Evolutionary conservation across 257 asterid genomes (phyloP), one percentile per base, ranked within the genome.

Genomic region (Plantago ovata): DNA sequence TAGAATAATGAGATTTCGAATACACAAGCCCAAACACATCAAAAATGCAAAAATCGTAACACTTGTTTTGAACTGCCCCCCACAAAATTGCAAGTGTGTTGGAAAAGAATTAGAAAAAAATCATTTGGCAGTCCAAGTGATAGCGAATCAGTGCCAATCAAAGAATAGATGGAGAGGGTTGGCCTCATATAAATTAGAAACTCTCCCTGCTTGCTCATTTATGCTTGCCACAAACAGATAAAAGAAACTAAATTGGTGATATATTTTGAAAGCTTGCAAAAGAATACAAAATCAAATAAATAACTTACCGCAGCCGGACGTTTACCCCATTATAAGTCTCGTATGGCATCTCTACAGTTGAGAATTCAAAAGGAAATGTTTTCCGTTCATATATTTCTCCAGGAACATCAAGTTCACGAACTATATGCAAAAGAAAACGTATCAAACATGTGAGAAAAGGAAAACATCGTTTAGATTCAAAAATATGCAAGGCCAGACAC

Each of bases 271-370:
- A n/a, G n/a, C n/a, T n/a, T n/a, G n/a, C n/a, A n/a, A n/a, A n/a
- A n/a, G n/a, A n/a, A n/a, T n/a, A n/a, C n/a, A n/a, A n/a, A n/a
- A n/a, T n/a, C n/a, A n/a, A n/a, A n/a, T n/a, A n/a, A n/a, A n/a
- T n/a, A n/a, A n/a, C n/a, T n/a, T 65, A 88, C 98, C 98, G 81
- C 38, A 92, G 97, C 62, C 98, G 83, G 58, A 88, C 97, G 63
- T 92, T 88, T 19, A 77, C 83, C 74, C 98, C 97, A 68, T 84
- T 92, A 69, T 92, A 92, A 40, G 98, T 82, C 71, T 92, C 98
- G 23, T 85, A 84, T 46, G 98, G 98, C 98, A 92, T 92, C 79
- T 92, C 98, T 72, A 92, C 97, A n/a, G 95, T 74, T 53, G 98
- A 88, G 78, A 92, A 92, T 65, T 92, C 97, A 74, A 92, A 92